These are phyloP conservation scores for Alternaria sp. DNA, from an alignment of 2,329 filamentous ascomycete species.

Conservation along the genomic window DNA sequence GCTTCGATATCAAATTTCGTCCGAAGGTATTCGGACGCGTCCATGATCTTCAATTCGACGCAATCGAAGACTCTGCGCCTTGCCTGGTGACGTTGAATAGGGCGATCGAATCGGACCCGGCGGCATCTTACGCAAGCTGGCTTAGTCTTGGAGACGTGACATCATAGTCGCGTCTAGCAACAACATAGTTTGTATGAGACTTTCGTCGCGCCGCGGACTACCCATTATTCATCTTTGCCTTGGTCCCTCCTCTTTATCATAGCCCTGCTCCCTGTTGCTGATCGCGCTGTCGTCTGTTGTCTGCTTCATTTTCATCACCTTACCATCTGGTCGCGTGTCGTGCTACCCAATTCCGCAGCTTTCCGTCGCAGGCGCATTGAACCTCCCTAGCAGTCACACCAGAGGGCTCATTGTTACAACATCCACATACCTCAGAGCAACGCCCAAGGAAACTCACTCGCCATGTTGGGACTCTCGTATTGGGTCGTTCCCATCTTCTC, in stretches of 20 bases:
- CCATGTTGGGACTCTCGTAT: conserved; percentile 56
- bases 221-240: conserved; percentile 10
- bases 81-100: conserved; percentile 19
- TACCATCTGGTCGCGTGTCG: conserved; percentile 12
- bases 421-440: not conserved
- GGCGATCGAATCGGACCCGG: conserved; percentile 9
- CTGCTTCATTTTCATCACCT: conserved; percentile 3
- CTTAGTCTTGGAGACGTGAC: conserved; percentile 17
- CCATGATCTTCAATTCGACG: conserved; percentile 3
- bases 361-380: conserved; percentile 11
- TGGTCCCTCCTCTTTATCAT: conserved; percentile 12
- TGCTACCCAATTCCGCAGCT: conserved; percentile 7
- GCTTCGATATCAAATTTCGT: not conserved
- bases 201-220: conserved; percentile 5
- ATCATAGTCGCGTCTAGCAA: conserved; percentile 21
- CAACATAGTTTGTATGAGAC: conserved; percentile 18
- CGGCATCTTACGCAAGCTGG: conserved; percentile 20
- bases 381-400: not conserved
- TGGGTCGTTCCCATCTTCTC: conserved; percentile 76
- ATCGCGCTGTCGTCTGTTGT: conserved; percentile 7
- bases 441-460: conserved; percentile 8
- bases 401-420: not conserved
- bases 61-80: conserved; percentile 7
- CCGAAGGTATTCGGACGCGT: not conserved
- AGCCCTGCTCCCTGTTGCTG: conserved; percentile 2